Evolutionary conservation across 1,284 basidiomycete species (phyloP).

Genomic region (Rhodotorula sp.): DNA sequence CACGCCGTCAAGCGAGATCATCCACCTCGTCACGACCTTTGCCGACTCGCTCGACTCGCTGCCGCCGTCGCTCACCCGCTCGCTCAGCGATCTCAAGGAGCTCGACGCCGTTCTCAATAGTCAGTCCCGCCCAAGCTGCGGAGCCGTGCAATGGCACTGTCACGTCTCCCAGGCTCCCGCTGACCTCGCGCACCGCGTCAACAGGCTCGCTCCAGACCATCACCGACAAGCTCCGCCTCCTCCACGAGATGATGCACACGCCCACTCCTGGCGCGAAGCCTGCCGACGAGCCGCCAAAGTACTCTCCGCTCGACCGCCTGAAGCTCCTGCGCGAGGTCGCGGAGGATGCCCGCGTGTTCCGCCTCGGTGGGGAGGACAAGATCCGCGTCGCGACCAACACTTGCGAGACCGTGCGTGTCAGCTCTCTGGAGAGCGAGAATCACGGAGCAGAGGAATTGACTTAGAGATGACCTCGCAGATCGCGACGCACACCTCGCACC

Average conservation of each 20-base stretch:
- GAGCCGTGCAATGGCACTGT: background rate
- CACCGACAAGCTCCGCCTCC: slow-evolving; percentile 70
- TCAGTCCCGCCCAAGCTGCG: slow-evolving; percentile 42
- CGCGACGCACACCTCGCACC: slow-evolving; percentile 44
- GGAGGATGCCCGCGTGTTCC: slow-evolving; percentile 86
- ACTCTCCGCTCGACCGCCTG: slow-evolving; percentile 75
- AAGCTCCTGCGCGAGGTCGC: slow-evolving; percentile 88
- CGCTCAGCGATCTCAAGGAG: slow-evolving; percentile 93
- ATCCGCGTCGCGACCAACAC: slow-evolving; percentile 94
- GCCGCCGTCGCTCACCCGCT: slow-evolving; percentile 89
- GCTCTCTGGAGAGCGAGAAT: no score
- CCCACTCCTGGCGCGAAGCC: slow-evolving; percentile 14
- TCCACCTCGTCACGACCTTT: slow-evolving; percentile 47
- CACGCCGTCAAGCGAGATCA: slow-evolving; percentile 40
- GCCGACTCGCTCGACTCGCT: slow-evolving; percentile 87
- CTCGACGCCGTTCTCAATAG: slow-evolving; percentile 93
- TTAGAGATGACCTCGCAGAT: slow-evolving; percentile 21
- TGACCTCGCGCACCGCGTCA: background rate
- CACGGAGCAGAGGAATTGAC: background rate
- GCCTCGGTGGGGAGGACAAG: slow-evolving; percentile 97
- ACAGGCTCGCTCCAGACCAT: slow-evolving; percentile 68
- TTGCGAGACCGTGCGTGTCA: slow-evolving; percentile 67
- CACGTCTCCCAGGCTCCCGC: no score
- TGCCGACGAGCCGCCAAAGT: slow-evolving; percentile 59
- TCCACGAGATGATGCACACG: slow-evolving; percentile 66